phyloP scores from a whole-genome alignment of 768 basidiomycete genomes.

The Sporobolomyces pararoseus region DNA sequence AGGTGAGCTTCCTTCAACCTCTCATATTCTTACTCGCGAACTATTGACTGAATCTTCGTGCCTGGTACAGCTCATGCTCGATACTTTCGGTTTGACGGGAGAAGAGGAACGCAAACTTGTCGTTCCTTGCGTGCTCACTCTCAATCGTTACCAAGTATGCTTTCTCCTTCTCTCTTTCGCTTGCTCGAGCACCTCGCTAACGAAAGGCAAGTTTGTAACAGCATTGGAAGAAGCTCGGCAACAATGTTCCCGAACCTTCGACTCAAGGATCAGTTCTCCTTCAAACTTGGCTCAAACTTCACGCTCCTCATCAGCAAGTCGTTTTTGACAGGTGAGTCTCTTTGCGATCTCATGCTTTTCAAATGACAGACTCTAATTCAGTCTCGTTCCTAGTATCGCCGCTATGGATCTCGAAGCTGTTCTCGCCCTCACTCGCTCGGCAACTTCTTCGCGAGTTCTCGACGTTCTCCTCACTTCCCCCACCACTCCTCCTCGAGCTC shows the following conservation, averaged over 20 bases:
- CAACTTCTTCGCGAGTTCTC: slow-evolving; percentile 71
- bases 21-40: neutral
- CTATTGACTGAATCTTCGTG: neutral
- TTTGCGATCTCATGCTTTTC: too few relatives aligned
- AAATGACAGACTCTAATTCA: neutral
- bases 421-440: slow-evolving; percentile 59
- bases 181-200: neutral
- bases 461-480: slow-evolving; percentile 69
- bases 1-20: slow-evolving; percentile 54
- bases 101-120: slow-evolving; percentile 57
- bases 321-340: slow-evolving; percentile 65
- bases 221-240: slow-evolving; percentile 36
- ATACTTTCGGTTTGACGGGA: slow-evolving; percentile 59
- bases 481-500: slow-evolving; percentile 54
- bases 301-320: slow-evolving; percentile 63
- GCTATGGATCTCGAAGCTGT: slow-evolving; percentile 61
- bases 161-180: neutral
- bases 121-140: slow-evolving; percentile 64
- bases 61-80: slow-evolving; percentile 57
- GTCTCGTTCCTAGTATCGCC: slow-evolving; percentile 55
- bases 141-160: slow-evolving; percentile 50
- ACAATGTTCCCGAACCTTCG: slow-evolving; percentile 58
- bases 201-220: neutral
- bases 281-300: slow-evolving; percentile 71
- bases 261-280: slow-evolving; percentile 80